Evolutionary conservation across 345 rosid genomes (phyloP), one percentile per base, ranked within the genome.

Genomic region (Hibiscus trionum): DNA sequence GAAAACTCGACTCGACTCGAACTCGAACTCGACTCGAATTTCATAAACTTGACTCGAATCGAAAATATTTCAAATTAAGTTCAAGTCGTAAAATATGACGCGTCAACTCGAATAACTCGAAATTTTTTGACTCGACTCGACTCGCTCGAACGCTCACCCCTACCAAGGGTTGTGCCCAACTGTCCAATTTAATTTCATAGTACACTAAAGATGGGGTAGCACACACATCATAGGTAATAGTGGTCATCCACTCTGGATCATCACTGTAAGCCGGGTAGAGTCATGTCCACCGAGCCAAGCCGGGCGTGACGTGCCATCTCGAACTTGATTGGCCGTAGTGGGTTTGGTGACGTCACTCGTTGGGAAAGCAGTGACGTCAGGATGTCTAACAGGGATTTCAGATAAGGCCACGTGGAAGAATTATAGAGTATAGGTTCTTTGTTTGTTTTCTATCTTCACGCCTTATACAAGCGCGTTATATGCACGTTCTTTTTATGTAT

Each of bases 351-450:
- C 75, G 55, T 75, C 70, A 67, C 2, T 24, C 2, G 0, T 1
- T 17, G 1, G 0, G 9, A 31, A n/a, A 1, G 5, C n/a, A 4
- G 0, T 75, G 70, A 71, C 70, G 73, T 74, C 73, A 71, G 3
- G 1, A 60, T 33, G 7, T 71, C 60, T 4, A 15, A 14, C 17
- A 50, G 33, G 11, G 15, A 46, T 26, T 53, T 68, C 26, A 8
- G 15, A 3, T 58, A 67, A 2, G 3, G 76, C 53, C 81, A 72
- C 78, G 73, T 75, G 26, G 76, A 16, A 11, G 59, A 67, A 72
- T 71, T 79, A 71, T 72, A 35, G 76, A 46, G 60, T 10, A 53
- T 11, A 1, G 17, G 31, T 66, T 29, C 19, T 6, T 49, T 5
- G 31, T 42, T 8, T 27, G 21, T 11, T 47, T 21, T 57, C 44